phyloP scores from a whole-genome alignment of 805 yeast genomes.

The Ogataea angusta region DNA sequence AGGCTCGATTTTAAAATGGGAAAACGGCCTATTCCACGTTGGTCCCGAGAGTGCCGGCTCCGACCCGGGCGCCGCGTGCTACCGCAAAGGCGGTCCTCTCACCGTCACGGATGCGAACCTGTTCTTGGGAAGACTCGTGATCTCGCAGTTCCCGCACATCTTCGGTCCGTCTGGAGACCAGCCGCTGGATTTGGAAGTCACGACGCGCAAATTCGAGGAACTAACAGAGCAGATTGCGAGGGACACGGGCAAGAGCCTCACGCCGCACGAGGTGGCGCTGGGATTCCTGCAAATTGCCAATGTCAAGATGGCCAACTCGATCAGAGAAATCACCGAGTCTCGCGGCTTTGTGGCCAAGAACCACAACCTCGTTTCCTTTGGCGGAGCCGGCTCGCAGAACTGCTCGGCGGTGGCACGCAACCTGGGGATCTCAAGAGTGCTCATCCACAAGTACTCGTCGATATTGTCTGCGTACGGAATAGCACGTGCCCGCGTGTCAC shows the following conservation, averaged over 20 bases:
- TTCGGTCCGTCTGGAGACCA: constrained; percentile 43
- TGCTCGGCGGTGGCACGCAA: constrained; percentile 40
- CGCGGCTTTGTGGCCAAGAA: constrained; percentile 41
- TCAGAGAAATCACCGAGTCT: constrained; percentile 44
- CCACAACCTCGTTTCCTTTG: constrained; percentile 45
- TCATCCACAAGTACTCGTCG: constrained; percentile 46
- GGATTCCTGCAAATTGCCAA: constrained; percentile 47
- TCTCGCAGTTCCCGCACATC: constrained; percentile 42
- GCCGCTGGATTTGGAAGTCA: constrained; percentile 35
- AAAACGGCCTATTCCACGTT: constrained; percentile 40
- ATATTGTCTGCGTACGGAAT: constrained; percentile 43
- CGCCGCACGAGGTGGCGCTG: constrained; percentile 42
- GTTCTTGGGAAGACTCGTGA: constrained; percentile 39
- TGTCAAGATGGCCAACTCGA: constrained; percentile 46
- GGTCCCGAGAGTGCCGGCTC: constrained; percentile 48
- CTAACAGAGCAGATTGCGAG: constrained; percentile 37
- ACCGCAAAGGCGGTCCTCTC: constrained; percentile 46
- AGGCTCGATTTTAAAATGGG: constrained; percentile 31
- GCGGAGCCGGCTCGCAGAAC: constrained; percentile 51
- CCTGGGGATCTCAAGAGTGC: constrained; percentile 39
- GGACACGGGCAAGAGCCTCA: constrained; percentile 28
- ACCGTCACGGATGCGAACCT: constrained; percentile 47
- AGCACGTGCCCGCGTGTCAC: constrained; percentile 43
- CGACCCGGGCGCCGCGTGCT: constrained; percentile 50
- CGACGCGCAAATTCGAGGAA: constrained; percentile 35